Conservation (phyloP, 495 filamentous ascomycete species). For the Tuber borchii region DNA sequence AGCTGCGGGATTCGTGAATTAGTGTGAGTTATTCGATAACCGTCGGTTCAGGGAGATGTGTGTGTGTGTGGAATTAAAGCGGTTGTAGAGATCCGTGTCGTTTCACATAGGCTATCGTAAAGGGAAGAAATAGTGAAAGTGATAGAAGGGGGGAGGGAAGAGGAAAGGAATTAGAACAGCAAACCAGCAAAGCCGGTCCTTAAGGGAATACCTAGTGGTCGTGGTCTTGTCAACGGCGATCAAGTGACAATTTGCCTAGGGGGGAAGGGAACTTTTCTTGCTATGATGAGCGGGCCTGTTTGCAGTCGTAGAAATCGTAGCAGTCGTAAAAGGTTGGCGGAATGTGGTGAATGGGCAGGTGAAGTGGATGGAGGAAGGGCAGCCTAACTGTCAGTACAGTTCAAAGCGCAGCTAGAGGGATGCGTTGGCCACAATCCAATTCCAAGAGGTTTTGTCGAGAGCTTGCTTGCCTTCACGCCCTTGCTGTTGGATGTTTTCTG, state of each 20-base stretch:
- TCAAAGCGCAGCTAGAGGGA: neutral
- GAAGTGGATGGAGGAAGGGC: neutral
- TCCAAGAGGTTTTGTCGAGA: neutral
- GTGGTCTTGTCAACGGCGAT: neutral
- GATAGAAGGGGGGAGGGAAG: neutral
- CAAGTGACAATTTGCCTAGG: neutral
- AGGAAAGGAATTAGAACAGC: neutral
- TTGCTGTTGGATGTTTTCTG: neutral
- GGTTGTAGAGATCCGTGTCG: neutral
- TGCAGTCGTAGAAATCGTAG: neutral
- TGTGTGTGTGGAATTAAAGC: neutral
- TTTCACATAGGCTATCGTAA: neutral
- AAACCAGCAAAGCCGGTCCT: neutral
- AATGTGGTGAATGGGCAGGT: neutral
- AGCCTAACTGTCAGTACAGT: neutral
- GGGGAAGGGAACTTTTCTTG: neutral
- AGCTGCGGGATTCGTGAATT: neutral
- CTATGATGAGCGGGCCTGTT: neutral
- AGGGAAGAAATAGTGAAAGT: neutral
- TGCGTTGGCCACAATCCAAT: neutral
- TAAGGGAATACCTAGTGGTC: neutral
- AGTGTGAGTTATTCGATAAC: neutral
- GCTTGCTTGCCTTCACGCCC: slow-evolving; percentile 1
- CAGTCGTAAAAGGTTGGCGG: neutral
- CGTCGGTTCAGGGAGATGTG: neutral